Base-by-base conservation (phyloP, 257 asterid genomes). In the Cinchona pubescens region DNA sequence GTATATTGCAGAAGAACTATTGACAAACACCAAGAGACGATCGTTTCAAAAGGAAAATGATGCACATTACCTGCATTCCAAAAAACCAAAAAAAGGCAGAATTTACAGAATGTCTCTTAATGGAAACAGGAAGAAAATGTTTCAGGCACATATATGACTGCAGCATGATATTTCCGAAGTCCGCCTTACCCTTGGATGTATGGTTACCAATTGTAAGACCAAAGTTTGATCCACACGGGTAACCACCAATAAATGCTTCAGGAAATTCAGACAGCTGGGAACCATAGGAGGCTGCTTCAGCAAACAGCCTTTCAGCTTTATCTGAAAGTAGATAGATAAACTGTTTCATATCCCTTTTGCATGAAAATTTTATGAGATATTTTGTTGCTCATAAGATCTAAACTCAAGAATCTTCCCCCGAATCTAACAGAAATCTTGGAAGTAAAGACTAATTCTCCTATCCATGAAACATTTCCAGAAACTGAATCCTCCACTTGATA, bases 161-260 rank as follows among this genome's bases (percentile, higher is more conserved):
- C 79, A 81, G 96, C 92, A 68, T 88, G 96, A 81, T 92, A 94
- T 75, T 87, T 94, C 8, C 94, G 87, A 67, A 94, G 27, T 94
- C 99, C 80, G 92, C 99, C 83, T 83, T 90, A 25, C 99, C 99
- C 90, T 94, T 90, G 75, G 91, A 85, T 13, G 97, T 84, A 34
- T 97, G 99, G 71, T 86, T 90, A 55, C 99, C 99, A 65, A 94
- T 90, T 7, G 91, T 75, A 62, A 87, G 97, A 69, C 99, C 99
- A 71, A 90, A 94, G 73, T 76, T 86, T 63, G 96, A 92, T 43
- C 99, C 97, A 45, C 99, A 97, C 12, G 99, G 99, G 81, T 94
- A 94, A 68, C 99, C 99, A 76, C 99, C 99, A 5, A 94, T 85
- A 77, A 94, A 94, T 62, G 97, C 99, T 88, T 94, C 99, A 25